Evolutionary conservation across 768 basidiomycete genomes (phyloP), one percentile per base, ranked within the genome.

Genomic region (Suillus alpinus): DNA sequence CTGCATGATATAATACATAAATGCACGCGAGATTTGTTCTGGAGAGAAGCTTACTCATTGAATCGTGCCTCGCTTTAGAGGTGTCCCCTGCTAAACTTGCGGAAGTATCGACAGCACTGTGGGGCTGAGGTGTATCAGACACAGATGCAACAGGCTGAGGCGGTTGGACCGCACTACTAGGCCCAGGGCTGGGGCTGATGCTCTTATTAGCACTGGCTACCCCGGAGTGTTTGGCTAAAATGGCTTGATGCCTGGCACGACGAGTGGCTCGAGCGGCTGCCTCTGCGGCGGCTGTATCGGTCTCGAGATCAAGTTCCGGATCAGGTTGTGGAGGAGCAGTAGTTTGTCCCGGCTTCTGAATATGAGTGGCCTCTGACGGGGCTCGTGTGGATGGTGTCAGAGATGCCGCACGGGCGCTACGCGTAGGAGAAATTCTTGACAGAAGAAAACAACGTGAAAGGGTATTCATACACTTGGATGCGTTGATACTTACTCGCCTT

Each of bases 401-500:
- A 9, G 73, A 63, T 5, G 63, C 47, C 1, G 56, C 65, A 46
- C 52, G 65, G 51, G 71, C 76, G 57, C 74, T 77, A 26, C 70
- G 72, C 43, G 78, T 78, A 50, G 89, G 88, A 7, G 89, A 92
- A 65, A 91, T 88, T 71, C 91, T 92, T 29, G 40, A 39, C 20
- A 61, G 44, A 59, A 37, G 43, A 61, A 66, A 20, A 37, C 2
- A 5, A 4, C 31, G 49, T 74, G 44, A 67, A 57, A 56, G 37
- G 53, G 14, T 13, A 18, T n/a, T 29, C 32, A 12, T 58, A 26
- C 41, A 58, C 14, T 20, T 26, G 39, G 58, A 57, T 49, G 8
- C 40, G 56, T 51, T 26, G 10, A 47, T 41, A 94, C 94, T 90
- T 76, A 95, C 93, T 96, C 94, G 81, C 91, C 94, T 81, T 95